Base-by-base conservation (phyloP, 2,329 filamentous ascomycete species). In the Phyllosticta citrichinensis region DNA sequence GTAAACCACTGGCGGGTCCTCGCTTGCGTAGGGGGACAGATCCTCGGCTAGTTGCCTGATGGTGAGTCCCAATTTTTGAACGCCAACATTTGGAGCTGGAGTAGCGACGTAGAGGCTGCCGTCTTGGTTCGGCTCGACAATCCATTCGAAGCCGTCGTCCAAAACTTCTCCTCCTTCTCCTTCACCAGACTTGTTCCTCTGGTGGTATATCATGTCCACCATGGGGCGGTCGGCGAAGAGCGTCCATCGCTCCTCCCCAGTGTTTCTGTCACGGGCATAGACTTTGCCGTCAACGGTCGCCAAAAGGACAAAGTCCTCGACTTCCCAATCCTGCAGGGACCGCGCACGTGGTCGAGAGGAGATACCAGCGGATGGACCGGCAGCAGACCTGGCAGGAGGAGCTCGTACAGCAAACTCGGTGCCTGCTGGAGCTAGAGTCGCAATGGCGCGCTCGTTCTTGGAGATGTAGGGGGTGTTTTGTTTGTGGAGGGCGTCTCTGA, bases 251-350 rank as follows among this genome's bases (percentile, higher is more conserved):
- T 88, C 82, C 65, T 87, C 82, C 68, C 94, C 94, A 58, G 88
- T 94, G 73, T 87, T 88, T 70, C 94, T 85, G 79, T 97, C 91
- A 75, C 86, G 86, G 74, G 93, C 92, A 79, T 96, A 89, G 70
- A 97, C 85, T 74, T 91, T 89, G 82, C 94, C 94, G 82, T 97
- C 92, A 85, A 97, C 89, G 84, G 94, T 97, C 89, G 94, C 93
- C 88, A 99, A 82, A 81, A 99, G 90, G 80, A 97, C 89, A 84
- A 97, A 96, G 82, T 97, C 92, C 89, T 97, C 93, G 79, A 97
- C 92, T 88, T 97, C 91, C 93, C 93, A 97, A 80, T 97, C 93
- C 84, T 92, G 88, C 84, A 97, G 82, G 82, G 88, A 95, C 86
- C 93, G 92, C 92, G 91, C 93, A 67, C 83, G 82, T 74, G 89